A percentile compares a stretch with the other conserved stretches of the same genome.
Evolutionary conservation across 2,329 filamentous ascomycete species (phyloP).

Genomic region (Beauveria sp.): DNA sequence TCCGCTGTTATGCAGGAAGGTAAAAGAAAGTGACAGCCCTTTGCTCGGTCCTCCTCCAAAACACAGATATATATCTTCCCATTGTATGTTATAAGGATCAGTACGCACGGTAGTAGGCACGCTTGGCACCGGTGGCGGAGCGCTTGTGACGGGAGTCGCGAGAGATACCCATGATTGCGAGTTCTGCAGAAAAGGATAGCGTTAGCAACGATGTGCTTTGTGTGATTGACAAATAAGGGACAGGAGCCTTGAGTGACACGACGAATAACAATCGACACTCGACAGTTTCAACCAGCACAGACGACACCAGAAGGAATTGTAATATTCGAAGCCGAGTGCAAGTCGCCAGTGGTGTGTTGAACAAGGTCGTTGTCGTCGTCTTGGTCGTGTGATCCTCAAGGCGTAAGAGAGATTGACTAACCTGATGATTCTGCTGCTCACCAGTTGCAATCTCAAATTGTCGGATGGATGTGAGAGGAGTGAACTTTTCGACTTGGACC

Average conservation of each 20-base stretch:
- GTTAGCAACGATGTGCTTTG: conserved; percentile 16
- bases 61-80: conserved; percentile 11
- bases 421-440: conserved; percentile 42
- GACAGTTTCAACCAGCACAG: background rate
- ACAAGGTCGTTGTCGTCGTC: conserved; percentile 14
- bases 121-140: conserved; percentile 97
- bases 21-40: background rate
- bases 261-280: background rate
- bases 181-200: conserved; percentile 41
- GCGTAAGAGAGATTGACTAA: conserved; percentile 25
- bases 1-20: background rate
- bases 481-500: conserved; percentile 28
- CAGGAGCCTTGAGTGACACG: background rate
- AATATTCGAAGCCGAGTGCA: background rate
- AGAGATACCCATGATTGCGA: conserved; percentile 97
- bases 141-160: conserved; percentile 99
- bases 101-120: conserved; percentile 78
- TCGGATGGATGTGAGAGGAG: conserved; percentile 28
- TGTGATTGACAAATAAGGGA: background rate
- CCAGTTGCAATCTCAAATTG: conserved; percentile 40
- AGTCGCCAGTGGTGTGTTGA: conserved; percentile 15
- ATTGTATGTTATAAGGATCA: conserved; percentile 13
- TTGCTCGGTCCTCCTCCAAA: background rate
- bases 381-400: conserved; percentile 12
- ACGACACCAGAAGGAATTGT: background rate